Base-by-base conservation (phyloP, 345 rosid species). In the Salix arbutifolia region DNA sequence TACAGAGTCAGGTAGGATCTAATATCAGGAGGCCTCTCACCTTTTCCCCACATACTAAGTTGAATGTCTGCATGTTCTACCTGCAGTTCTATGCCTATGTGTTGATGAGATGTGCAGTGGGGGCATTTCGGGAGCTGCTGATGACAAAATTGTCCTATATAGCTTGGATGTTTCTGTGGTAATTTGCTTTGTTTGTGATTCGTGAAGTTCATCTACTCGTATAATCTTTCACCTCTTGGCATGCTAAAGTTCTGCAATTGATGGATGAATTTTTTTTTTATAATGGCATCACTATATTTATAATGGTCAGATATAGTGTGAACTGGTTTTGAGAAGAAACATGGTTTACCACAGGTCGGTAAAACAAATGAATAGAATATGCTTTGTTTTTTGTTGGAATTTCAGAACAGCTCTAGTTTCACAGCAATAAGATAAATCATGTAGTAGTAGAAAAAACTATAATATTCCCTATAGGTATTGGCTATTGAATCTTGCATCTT, bases 61-160 rank as follows among this genome's bases (percentile, higher is more conserved):
- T 70, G 78, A 48, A 70, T 74, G 28, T 58, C 58, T 60, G 26
- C 67, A 70, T 77, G n/a, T 76, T 86, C 50, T 78, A 26, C 67
- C 9, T 81, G 78, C 88, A 94, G 99, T 93, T 76, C 83, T 93
- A 74, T 88, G 93, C 84, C 84, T 91, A 58, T 78, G 87, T 75
- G 71, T 93, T 19, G 94, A 89, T 76, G 85, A 86, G 16, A 83
- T 86, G 58, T 90, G 96, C 82, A 83, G 78, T 64, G 99, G 98
- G 70, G 97, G 94, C 48, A 85, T 96, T 79, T 91, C 97, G n/a
- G 98, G 97, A 71, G 88, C 90, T 48, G 99, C 98, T 70, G 98
- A 96, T 82, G 86, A 96, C 85, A 90, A 88, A 79, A 71, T 91
- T 46, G 75, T 86, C 60, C 78, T 91, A 73, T 96, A 79, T 78